Base-by-base conservation (phyloP, 2,329 filamentous ascomycete genomes). In the Hysterium pulicare region DNA sequence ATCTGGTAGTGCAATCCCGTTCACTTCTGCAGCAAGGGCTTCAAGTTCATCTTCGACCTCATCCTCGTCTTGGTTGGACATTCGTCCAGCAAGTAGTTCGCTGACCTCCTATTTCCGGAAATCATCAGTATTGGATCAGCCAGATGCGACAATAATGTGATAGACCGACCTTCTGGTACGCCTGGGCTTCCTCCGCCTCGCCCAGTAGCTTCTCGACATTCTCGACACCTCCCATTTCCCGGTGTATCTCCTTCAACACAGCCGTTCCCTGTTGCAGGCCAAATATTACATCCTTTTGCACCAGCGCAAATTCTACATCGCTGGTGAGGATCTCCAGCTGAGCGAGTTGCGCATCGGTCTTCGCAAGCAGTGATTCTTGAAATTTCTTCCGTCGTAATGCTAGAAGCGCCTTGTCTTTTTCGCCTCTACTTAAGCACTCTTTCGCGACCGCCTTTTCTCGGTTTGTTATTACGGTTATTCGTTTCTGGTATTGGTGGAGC, bases 1-100 rank as follows among this genome's bases (percentile, higher is more conserved):
- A 44, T 68, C 59, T n/a, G 71, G 70, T 26, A 74, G 50, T 38
- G 54, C 52, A 17, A 59, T 55, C 24, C 67, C 69, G 31, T 64
- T 66, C 40, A 82, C 65, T 59, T 90, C 82, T 31, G 74, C 75
- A 66, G 90, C 86, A 51, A 98, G 75, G 1, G 83, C 84, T 42
- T 87, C 88, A 40, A 98, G 74, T 71, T 98, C 93, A 60, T 96
- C 90, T 64, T 98, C 93, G 24, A 98, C 93, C 60, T 96, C 93
- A 61, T 97, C 91, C 67, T 98, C 93, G 68, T 98, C 93, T 58
- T 94, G 86, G 60, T 90, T 93, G 11, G 90, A 88, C 73, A 98
- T 90, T 55, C 84, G 82, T 10, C 87, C 87, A 24, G 84, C 87
- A 2, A 98, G 80, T 79, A 96, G 87, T 38, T 95, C 88, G 69